Conservation (phyloP, 2,329 filamentous ascomycete genomes). For the Ceratocystis alfenasii region DNA sequence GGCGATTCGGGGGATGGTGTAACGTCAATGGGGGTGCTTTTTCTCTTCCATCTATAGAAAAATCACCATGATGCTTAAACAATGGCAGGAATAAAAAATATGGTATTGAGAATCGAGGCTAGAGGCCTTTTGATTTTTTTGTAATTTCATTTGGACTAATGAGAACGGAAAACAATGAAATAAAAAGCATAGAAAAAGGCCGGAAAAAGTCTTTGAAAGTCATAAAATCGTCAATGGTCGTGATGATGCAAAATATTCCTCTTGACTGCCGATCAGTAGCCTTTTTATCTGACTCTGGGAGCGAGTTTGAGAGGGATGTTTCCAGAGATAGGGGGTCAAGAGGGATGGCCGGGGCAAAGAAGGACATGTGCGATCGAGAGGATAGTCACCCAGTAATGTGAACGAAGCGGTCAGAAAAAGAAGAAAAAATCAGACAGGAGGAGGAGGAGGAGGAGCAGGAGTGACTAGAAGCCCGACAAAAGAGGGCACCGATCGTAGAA, state of each 20-base stretch:
- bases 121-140: not conserved
- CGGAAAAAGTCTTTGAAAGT: conserved; percentile 7
- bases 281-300: not conserved
- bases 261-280: not conserved
- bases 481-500: not conserved
- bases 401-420: conserved; percentile 12
- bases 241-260: conserved; percentile 13
- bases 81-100: not conserved
- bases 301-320: not conserved
- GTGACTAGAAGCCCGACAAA: not conserved
- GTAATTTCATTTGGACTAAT: not conserved
- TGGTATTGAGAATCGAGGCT: not conserved
- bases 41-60: no score
- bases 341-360: conserved; percentile 4
- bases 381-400: conserved; percentile 6
- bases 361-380: not conserved
- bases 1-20: not conserved
- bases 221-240: conserved; percentile 18
- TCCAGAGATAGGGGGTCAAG: not conserved
- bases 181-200: not conserved
- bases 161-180: not conserved
- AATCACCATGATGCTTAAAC: no score
- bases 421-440: not conserved
- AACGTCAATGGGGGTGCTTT: not conserved
- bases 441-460: not conserved